These are phyloP conservation scores for Ocimum tenuiflorum DNA, from an alignment of 257 asterid species.

Conservation along the genomic window DNA sequence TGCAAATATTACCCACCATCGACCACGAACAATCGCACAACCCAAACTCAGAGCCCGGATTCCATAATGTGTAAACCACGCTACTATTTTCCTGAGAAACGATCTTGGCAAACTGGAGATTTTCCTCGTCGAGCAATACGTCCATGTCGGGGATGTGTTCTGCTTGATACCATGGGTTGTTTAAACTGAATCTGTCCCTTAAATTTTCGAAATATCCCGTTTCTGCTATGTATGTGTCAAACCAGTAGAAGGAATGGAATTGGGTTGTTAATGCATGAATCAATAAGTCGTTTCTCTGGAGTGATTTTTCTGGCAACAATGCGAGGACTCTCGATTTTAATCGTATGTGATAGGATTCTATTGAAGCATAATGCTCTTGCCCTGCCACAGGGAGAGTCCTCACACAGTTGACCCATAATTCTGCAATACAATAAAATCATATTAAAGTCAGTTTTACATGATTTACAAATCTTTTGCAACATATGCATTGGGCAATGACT, in stretches of 20 bases:
- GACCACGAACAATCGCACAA: conserved; percentile 53
- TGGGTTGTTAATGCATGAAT: conserved; percentile 39
- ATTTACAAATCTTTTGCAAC: background rate
- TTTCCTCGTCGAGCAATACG: conserved; percentile 38
- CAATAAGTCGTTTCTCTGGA: conserved; percentile 38
- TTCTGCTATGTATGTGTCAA: conserved; percentile 35
- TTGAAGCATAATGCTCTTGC: conserved; percentile 33
- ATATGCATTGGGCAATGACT: background rate
- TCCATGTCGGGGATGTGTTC: conserved; percentile 39
- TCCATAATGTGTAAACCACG: conserved; percentile 37
- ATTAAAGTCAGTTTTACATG: conserved; percentile 3
- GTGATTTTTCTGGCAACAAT: conserved; percentile 16
- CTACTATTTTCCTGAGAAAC: conserved; percentile 40
- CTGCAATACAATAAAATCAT: conserved; percentile 26
- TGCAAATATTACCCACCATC: conserved; percentile 43
- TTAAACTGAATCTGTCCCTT: conserved; percentile 29
- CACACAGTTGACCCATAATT: conserved; percentile 34
- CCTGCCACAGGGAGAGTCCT: conserved; percentile 39
- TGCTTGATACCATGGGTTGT: conserved; percentile 40
- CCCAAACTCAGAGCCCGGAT: conserved; percentile 49
- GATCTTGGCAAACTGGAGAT: conserved; percentile 42
- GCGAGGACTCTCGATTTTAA: conserved; percentile 31
- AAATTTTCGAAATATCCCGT: conserved; percentile 35
- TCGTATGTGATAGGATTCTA: conserved; percentile 39
- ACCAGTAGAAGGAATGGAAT: conserved; percentile 49